phyloP scores from a whole-genome alignment of 108 stramenopile genomes.

The Skeletonema marinoi region DNA sequence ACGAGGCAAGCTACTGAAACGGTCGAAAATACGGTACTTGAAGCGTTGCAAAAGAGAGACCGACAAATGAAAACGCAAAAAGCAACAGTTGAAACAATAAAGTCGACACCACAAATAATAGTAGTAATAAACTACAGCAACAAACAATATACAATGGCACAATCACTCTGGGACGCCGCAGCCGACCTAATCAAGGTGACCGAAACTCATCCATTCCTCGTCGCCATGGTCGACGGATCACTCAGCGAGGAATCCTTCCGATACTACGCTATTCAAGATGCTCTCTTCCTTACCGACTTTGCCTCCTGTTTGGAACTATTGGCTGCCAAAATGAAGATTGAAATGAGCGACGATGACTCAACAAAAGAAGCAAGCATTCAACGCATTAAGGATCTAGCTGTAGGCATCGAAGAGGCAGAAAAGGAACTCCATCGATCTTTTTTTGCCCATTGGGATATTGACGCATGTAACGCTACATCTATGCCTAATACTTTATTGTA shows the following conservation, averaged over 20 bases:
- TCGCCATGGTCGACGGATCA: slow-evolving; percentile 81
- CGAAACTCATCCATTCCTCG: slow-evolving; percentile 84
- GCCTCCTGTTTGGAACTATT: slow-evolving; percentile 61
- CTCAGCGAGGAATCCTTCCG: slow-evolving; percentile 62
- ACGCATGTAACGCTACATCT: slow-evolving; percentile 45
- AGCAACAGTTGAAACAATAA: too few relatives aligned
- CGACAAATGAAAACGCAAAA: too few relatives aligned
- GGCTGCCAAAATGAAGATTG: slow-evolving; percentile 40
- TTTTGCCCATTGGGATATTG: slow-evolving; percentile 77
- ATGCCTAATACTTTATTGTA: slow-evolving; percentile 85
- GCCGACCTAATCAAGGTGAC: slow-evolving; percentile 62
- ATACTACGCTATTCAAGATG: slow-evolving; percentile 86
- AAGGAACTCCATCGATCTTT: slow-evolving; percentile 72
- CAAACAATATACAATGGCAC: slow-evolving; percentile 34
- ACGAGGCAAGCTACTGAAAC: neutral
- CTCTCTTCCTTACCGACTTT: slow-evolving; percentile 80
- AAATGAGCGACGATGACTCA: slow-evolving; percentile 31
- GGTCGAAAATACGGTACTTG: too few relatives aligned
- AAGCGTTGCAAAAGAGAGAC: neutral
- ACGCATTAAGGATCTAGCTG: slow-evolving; percentile 68
- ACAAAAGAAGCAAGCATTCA: neutral
- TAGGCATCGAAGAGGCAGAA: slow-evolving; percentile 76
- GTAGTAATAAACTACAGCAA: too few relatives aligned
- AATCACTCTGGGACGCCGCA: slow-evolving; percentile 76
- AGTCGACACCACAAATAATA: too few relatives aligned